These are phyloP conservation scores for Xylariaceae sp. DNA, from an alignment of 2,329 filamentous ascomycete species.

Conservation along the genomic window DNA sequence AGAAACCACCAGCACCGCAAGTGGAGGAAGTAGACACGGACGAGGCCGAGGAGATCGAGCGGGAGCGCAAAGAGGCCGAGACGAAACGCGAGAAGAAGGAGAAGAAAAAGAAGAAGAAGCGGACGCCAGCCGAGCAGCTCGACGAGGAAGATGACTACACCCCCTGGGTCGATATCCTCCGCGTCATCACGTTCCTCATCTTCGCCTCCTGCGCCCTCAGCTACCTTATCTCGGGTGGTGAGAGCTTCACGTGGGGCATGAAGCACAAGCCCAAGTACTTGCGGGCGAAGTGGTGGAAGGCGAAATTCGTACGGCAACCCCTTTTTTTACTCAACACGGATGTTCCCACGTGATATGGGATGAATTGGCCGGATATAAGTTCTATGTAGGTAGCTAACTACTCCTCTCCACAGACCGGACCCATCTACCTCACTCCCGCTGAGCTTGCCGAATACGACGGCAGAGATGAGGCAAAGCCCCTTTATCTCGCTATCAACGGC, in stretches of 20 bases:
- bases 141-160: constrained; percentile 60
- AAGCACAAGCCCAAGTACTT: constrained; percentile 59
- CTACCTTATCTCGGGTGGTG: constrained; percentile 68
- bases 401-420: constrained; percentile 47
- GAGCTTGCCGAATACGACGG: constrained; percentile 76
- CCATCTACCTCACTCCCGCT: constrained; percentile 65
- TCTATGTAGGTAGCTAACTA: constrained; percentile 7
- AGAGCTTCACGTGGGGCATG: constrained; percentile 63
- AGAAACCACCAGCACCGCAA: constrained; percentile 6
- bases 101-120: constrained; percentile 22
- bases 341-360: background rate
- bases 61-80: constrained; percentile 17
- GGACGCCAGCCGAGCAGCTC: constrained; percentile 30
- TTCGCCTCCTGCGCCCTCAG: constrained; percentile 64
- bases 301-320: constrained; percentile 50
- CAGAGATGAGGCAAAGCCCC: constrained; percentile 64
- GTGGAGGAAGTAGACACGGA: constrained; percentile 31
- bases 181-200: constrained; percentile 62
- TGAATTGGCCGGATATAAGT: background rate
- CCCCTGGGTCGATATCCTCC: constrained; percentile 60
- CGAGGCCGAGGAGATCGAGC: constrained; percentile 28
- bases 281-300: constrained; percentile 52
- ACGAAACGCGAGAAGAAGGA: constrained; percentile 11
- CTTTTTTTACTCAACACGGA: background rate
- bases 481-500: constrained; percentile 87